phyloP scores from a whole-genome alignment of 108 stramenopile genomes.

The Hondaea fermentalgiana region DNA sequence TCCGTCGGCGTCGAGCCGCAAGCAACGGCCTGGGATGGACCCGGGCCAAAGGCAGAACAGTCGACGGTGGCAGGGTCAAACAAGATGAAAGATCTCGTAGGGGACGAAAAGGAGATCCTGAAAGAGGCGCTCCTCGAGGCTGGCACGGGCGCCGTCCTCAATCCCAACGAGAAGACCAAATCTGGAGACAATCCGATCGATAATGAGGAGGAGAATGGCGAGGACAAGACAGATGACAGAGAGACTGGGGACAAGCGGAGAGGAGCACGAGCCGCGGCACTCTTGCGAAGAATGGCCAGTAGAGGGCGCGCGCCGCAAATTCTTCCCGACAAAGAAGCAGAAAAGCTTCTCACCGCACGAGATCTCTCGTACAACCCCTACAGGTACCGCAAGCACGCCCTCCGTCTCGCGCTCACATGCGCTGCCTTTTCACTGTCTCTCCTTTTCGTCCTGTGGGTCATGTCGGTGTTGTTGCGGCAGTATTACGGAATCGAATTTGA shows the following conservation, averaged over 20 bases:
- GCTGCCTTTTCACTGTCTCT: neutral
- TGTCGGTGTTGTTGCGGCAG: neutral
- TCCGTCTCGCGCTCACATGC: neutral
- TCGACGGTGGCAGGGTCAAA: too few relatives aligned
- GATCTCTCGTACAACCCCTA: neutral
- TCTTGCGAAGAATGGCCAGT: too few relatives aligned
- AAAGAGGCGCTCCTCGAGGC: neutral
- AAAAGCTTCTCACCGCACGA: neutral
- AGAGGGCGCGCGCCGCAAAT: neutral
- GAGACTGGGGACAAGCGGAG: neutral
- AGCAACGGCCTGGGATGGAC: too few relatives aligned
- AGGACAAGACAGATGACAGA: neutral
- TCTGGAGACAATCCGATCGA: neutral
- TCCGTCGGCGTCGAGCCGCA: too few relatives aligned
- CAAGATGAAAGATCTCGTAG: too few relatives aligned
- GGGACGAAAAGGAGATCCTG: neutral
- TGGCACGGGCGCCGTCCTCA: neutral
- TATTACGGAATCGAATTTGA: slow-evolving; percentile 7
- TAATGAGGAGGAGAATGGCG: neutral
- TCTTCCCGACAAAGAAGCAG: neutral
- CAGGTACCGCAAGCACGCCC: neutral
- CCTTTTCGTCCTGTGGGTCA: neutral
- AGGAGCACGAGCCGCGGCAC: neutral
- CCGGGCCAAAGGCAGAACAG: too few relatives aligned
- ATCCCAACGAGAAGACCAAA: too few relatives aligned